Evolutionary conservation across 306 rosid species (phyloP).

Genomic region (Benincasa hispida): DNA sequence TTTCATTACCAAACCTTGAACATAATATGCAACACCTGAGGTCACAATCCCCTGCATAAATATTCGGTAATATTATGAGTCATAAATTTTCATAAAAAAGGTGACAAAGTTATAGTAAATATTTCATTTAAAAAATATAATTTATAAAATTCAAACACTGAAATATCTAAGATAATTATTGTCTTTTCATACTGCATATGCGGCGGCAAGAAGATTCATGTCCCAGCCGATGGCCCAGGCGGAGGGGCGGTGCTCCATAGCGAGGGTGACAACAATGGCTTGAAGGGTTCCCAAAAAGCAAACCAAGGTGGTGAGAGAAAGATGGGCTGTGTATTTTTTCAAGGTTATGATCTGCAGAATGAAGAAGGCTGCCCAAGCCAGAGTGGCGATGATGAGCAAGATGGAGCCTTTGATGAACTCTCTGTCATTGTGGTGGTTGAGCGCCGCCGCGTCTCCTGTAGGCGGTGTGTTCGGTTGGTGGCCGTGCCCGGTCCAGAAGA

Average conservation of each 20-base stretch:
- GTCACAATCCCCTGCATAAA: constrained; percentile 57
- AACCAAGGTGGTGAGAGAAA: constrained; percentile 74
- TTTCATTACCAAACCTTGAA: constrained; percentile 79
- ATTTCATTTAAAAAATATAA: no score
- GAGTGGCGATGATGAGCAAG: constrained; percentile 61
- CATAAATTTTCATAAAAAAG: no score
- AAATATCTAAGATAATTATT: no score
- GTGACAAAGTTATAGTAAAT: no score
- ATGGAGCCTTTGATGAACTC: constrained; percentile 81
- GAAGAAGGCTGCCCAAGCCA: constrained; percentile 91
- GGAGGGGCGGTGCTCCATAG: constrained; percentile 48
- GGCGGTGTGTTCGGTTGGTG: constrained; percentile 25
- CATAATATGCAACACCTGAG: constrained; percentile 53
- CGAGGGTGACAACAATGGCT: constrained; percentile 56
- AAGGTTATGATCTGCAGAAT: constrained; percentile 72
- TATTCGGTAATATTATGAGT: not conserved
- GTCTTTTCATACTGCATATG: constrained; percentile 51
- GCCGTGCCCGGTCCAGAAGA: constrained; percentile 35
- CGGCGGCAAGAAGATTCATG: constrained; percentile 79
- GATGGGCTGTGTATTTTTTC: constrained; percentile 62
- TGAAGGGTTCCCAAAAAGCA: constrained; percentile 74
- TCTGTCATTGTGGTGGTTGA: constrained; percentile 16
- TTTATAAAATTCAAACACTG: no score
- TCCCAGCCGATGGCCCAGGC: constrained; percentile 93
- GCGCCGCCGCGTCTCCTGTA: constrained; percentile 5